Evolutionary conservation across 192 early-diverging fungal species (phyloP).

Genomic region (Coemansia sp.): DNA sequence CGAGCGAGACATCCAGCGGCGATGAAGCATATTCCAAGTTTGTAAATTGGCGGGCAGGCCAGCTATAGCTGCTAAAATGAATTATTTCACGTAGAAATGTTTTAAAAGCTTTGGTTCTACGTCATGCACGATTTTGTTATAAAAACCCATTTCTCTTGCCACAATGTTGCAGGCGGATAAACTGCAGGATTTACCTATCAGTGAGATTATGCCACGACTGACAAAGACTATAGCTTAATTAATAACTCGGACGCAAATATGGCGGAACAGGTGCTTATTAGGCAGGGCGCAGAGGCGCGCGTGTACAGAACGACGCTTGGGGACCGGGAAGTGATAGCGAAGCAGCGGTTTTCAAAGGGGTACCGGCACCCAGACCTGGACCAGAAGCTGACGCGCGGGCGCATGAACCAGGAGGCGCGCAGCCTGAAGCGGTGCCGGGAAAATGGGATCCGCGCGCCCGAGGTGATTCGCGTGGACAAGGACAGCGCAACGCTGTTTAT

Average conservation of each 20-base stretch:
- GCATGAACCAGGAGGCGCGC: slow-evolving; percentile 85
- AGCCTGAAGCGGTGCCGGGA: slow-evolving; percentile 70
- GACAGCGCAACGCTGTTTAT: slow-evolving; percentile 78
- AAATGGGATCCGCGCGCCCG: slow-evolving; percentile 76
- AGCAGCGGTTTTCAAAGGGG: slow-evolving; percentile 90
- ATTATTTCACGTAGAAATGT: too few relatives aligned
- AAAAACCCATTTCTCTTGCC: not conserved
- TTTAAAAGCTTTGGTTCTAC: too few relatives aligned
- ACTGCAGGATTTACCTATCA: too few relatives aligned
- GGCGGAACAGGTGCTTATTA: slow-evolving; percentile 55
- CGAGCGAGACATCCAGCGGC: too few relatives aligned
- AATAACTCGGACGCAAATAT: too few relatives aligned
- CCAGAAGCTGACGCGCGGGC: slow-evolving; percentile 69
- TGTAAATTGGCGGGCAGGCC: too few relatives aligned
- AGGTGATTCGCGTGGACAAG: slow-evolving; percentile 77
- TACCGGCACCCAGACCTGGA: slow-evolving; percentile 93
- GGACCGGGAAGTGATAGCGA: slow-evolving; percentile 79
- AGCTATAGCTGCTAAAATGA: too few relatives aligned
- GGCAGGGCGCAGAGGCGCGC: slow-evolving; percentile 88
- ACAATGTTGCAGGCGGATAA: too few relatives aligned
- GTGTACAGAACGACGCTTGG: slow-evolving; percentile 70
- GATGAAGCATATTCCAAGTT: too few relatives aligned
- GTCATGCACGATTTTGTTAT: too few relatives aligned
- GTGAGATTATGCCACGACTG: too few relatives aligned
- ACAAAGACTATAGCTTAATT: too few relatives aligned